Conservation (phyloP, 2,329 filamentous ascomycete species). For the Alternaria brassicae region DNA sequence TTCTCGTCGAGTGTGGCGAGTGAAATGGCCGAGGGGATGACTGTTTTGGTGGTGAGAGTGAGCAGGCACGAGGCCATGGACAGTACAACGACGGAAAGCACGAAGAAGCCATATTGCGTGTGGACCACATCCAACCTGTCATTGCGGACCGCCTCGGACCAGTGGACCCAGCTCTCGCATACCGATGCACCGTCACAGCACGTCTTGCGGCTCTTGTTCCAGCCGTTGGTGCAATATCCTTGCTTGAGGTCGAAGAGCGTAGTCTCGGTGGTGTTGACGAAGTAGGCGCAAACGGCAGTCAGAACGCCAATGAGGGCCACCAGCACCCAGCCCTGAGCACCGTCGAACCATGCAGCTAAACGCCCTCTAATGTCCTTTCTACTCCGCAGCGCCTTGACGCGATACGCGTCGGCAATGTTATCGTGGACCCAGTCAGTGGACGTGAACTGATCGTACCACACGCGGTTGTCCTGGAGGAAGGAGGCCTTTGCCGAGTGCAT, state of each 20-base stretch:
- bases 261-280: slow-evolving; percentile 85
- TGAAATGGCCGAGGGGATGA: slow-evolving; percentile 86
- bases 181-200: slow-evolving; percentile 65
- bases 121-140: slow-evolving; percentile 59
- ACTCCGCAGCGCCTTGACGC: slow-evolving; percentile 80
- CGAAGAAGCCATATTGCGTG: slow-evolving; percentile 80
- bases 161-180: slow-evolving; percentile 68
- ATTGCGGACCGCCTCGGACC: slow-evolving; percentile 67
- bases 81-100: slow-evolving; percentile 73
- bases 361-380: slow-evolving; percentile 87
- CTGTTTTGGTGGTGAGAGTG: slow-evolving; percentile 89
- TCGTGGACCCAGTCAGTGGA: slow-evolving; percentile 99
- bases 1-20: slow-evolving; percentile 93
- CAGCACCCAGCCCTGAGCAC: slow-evolving; percentile 91
- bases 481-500: slow-evolving; percentile 70
- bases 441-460: slow-evolving; percentile 99
- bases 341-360: slow-evolving; percentile 77
- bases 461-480: slow-evolving; percentile 79
- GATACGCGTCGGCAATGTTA: slow-evolving; percentile 90
- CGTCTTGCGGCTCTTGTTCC: slow-evolving; percentile 74
- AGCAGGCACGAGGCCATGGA: slow-evolving; percentile 76
- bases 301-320: slow-evolving; percentile 88
- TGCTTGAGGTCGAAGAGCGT: slow-evolving; percentile 90
- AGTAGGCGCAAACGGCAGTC: slow-evolving; percentile 85
- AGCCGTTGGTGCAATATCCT: slow-evolving; percentile 76